Evolutionary conservation across 2,329 filamentous ascomycete genomes (phyloP).

Genomic region (Penicillium paneum): DNA sequence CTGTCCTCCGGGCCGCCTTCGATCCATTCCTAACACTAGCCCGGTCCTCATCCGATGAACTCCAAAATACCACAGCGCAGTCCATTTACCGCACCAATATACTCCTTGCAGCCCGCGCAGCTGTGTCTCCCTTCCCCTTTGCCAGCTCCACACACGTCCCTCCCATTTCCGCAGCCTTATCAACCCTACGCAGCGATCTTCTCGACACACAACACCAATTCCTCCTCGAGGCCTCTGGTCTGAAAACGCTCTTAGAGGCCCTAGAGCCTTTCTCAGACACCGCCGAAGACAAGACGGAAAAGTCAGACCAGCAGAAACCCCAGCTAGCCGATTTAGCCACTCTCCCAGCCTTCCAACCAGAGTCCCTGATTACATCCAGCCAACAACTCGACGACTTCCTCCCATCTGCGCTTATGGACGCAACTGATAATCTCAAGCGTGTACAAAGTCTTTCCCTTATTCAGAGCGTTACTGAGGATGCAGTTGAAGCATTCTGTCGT

Average conservation of each 20-base stretch:
- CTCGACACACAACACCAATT: conserved; percentile 67
- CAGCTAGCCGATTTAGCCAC: conserved; percentile 55
- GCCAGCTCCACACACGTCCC: conserved; percentile 58
- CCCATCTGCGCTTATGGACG: conserved; percentile 89
- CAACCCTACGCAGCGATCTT: conserved; percentile 49
- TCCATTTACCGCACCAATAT: conserved; percentile 52
- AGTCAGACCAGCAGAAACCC: conserved; percentile 34
- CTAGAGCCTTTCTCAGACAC: conserved; percentile 45
- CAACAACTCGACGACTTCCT: conserved; percentile 85
- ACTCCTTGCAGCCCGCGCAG: conserved; percentile 41
- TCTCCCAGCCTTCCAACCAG: conserved; percentile 58
- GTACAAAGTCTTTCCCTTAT: conserved; percentile 70
- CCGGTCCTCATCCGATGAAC: conserved; percentile 50
- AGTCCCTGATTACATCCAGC: conserved; percentile 63
- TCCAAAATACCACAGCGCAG: conserved; percentile 39
- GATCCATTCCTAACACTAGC: conserved; percentile 76
- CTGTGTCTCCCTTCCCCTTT: conserved; percentile 54
- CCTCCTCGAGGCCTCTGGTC: conserved; percentile 70
- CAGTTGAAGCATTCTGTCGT: conserved; percentile 76
- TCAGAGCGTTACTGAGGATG: conserved; percentile 74
- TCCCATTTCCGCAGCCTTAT: conserved; percentile 55
- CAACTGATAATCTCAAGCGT: conserved; percentile 72
- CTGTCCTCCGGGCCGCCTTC: conserved; percentile 72
- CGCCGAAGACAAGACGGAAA: conserved; percentile 10
- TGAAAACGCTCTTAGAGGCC: conserved; percentile 61